Evolutionary conservation across 176 grass and related monocot genomes (phyloP).

Genomic region (Melocanna baccifera): DNA sequence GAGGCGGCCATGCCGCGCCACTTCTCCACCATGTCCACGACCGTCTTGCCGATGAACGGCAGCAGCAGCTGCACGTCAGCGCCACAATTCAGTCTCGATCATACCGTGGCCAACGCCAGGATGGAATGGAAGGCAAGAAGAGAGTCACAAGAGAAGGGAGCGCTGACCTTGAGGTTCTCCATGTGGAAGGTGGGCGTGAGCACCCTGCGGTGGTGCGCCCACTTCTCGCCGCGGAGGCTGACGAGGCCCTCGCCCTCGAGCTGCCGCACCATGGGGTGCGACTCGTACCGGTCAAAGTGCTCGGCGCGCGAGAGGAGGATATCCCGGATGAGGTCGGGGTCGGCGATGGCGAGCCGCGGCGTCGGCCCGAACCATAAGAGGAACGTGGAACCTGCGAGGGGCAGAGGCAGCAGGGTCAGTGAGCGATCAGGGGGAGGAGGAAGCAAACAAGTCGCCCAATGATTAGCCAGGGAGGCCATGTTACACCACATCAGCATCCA

Average conservation of each 20-base stretch:
- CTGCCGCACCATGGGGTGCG: constrained; percentile 91
- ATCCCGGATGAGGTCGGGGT: constrained; percentile 93
- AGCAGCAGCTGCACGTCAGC: constrained; percentile 53
- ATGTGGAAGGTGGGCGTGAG: constrained; percentile 90
- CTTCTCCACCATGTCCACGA: constrained; percentile 73
- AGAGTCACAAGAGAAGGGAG: neutral
- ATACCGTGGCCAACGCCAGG: neutral
- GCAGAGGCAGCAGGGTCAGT: neutral
- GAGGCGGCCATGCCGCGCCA: constrained; percentile 49
- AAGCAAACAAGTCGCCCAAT: constrained; percentile 23
- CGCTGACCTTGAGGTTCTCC: constrained; percentile 85
- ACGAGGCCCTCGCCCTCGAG: constrained; percentile 93
- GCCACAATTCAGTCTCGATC: neutral
- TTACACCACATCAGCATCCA: constrained; percentile 46
- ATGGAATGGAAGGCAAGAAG: neutral
- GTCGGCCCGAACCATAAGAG: constrained; percentile 94
- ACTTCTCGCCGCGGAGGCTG: constrained; percentile 90
- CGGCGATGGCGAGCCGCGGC: constrained; percentile 73
- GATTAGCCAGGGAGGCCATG: constrained; percentile 39
- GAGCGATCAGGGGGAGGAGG: neutral
- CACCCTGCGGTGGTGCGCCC: constrained; percentile 81
- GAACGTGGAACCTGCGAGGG: constrained; percentile 73
- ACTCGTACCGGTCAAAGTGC: constrained; percentile 93
- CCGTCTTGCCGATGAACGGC: constrained; percentile 75
- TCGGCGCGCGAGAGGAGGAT: constrained; percentile 77